Conservation (phyloP, 1,284 basidiomycete species). For the Moesziomyces sp. region DNA sequence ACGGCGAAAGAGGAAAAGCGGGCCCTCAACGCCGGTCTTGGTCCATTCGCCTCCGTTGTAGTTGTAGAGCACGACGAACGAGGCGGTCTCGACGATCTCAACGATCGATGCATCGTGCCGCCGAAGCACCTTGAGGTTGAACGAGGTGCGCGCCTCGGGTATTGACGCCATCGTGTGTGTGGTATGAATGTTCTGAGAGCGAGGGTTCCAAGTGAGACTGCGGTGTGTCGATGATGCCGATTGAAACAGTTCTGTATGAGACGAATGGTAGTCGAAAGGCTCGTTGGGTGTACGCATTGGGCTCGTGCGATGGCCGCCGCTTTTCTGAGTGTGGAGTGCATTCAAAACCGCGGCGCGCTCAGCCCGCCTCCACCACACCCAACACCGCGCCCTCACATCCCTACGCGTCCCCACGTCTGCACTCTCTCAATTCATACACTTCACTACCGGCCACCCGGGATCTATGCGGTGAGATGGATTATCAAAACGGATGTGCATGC, state of each 20-base stretch:
- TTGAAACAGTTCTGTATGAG: too few relatives aligned
- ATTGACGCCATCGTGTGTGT: slow-evolving; percentile 19
- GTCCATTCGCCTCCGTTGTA: slow-evolving; percentile 69
- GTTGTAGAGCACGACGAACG: slow-evolving; percentile 74
- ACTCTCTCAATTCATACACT: too few relatives aligned
- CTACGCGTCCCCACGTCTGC: too few relatives aligned
- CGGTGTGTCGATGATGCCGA: too few relatives aligned
- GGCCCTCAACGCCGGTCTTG: slow-evolving; percentile 85
- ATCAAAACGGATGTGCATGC: too few relatives aligned
- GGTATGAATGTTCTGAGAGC: background rate
- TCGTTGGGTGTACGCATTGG: background rate
- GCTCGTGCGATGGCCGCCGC: background rate
- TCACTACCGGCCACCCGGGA: too few relatives aligned
- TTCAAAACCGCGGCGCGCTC: too few relatives aligned
- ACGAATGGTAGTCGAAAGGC: background rate
- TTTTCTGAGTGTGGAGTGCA: background rate
- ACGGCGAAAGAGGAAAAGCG: slow-evolving; percentile 88
- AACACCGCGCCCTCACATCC: too few relatives aligned
- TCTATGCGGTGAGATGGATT: too few relatives aligned
- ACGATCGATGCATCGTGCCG: slow-evolving; percentile 82
- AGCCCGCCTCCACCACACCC: background rate
- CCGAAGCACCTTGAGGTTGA: slow-evolving; percentile 83
- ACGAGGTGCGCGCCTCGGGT: slow-evolving; percentile 41
- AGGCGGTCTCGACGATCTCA: slow-evolving; percentile 84
- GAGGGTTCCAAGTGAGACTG: too few relatives aligned